phyloP scores from a whole-genome alignment of 208 protist species.

The Porcisia deanei region DNA sequence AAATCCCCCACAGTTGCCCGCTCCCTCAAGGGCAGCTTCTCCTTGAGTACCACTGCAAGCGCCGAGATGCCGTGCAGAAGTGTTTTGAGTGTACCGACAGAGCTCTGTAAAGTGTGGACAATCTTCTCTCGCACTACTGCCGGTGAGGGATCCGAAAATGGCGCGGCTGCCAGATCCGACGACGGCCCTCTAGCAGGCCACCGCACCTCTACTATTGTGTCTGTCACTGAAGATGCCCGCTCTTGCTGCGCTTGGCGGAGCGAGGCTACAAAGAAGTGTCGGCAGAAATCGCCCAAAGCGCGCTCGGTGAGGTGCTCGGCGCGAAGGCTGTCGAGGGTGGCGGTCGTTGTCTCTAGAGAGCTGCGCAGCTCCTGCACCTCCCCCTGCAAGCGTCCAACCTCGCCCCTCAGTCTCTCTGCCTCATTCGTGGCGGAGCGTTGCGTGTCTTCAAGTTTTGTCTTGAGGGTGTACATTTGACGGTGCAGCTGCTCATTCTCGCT shows the following conservation, averaged over 20 bases:
- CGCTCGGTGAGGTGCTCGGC: slow-evolving; percentile 38
- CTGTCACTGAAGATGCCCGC: not conserved
- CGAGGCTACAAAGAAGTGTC: slow-evolving; percentile 42
- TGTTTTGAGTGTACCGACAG: slow-evolving; percentile 35
- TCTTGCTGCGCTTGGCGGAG: slow-evolving; percentile 8
- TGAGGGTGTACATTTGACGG: slow-evolving; percentile 59
- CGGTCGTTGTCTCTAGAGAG: slow-evolving; percentile 35
- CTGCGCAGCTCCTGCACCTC: slow-evolving; percentile 48
- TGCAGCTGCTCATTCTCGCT: slow-evolving; percentile 73
- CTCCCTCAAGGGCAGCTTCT: slow-evolving; percentile 46
- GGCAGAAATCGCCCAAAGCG: slow-evolving; percentile 64
- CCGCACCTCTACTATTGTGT: slow-evolving; percentile 10
- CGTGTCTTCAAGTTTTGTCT: slow-evolving; percentile 49
- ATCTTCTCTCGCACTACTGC: slow-evolving; percentile 23
- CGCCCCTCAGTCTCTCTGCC: slow-evolving; percentile 16
- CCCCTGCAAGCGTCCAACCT: slow-evolving; percentile 33
- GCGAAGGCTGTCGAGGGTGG: slow-evolving; percentile 47
- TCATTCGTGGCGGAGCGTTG: slow-evolving; percentile 17
- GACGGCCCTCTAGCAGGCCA: slow-evolving; percentile 6
- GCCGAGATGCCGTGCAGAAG: slow-evolving; percentile 59
- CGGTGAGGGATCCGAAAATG: not conserved
- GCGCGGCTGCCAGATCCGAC: not conserved
- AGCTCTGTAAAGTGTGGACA: slow-evolving; percentile 19
- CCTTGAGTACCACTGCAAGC: slow-evolving; percentile 57
- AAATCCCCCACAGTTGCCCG: slow-evolving; percentile 48